Base-by-base conservation (phyloP, 2,329 filamentous ascomycete genomes). In the Colletotrichum theobromicola region DNA sequence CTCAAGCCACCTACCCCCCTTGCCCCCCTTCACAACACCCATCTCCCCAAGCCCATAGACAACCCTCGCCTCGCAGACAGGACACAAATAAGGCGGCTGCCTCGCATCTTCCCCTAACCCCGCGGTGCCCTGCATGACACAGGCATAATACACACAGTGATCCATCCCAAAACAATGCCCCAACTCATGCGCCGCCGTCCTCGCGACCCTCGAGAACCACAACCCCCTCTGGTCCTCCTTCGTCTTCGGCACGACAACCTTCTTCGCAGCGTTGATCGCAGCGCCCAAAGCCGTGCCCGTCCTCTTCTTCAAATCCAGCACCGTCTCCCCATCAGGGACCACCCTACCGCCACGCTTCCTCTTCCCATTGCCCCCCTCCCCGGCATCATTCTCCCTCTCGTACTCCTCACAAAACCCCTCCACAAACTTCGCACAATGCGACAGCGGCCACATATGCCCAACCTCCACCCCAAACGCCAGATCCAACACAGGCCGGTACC, bases 111-210 rank as follows among this genome's bases (percentile, higher is more conserved):
- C 92, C 0, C 81, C 83, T 50, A 92, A 83, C 2, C 87, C 85
- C 0, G 88, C 87, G 1, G 90, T 91, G 6, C 89, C 87, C 79
- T 93, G 91, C 91, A 93, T 92, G 4, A 87, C 85, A 77, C 91
- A 94, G 0, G 91, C 90, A 77, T 91, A 93, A 77, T 91, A 93
- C 0, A 89, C 83, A 79, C 93, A 94, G 79, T 94, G 93, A 9
- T 82, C 92, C 16, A 94, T 85, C 0, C 90, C 91, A 46, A 94
- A 88, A 78, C 92, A 94, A 80, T 94, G 93, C 0, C 91, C 90
- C 0, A 94, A 81, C 78, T 94, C 93, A 79, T 94, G 93, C 2
- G 87, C 87, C 2, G 88, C 89, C 0, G 92, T 93, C 64, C 88
- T 88, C 67, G 86, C 90, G 4, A 90, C 80, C 13, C 89, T 86